A percentile compares a stretch with the other conserved stretches of the same genome.
Evolutionary conservation across 306 rosid species (phyloP).

Genomic region (Glycyrrhiza uralensis): DNA sequence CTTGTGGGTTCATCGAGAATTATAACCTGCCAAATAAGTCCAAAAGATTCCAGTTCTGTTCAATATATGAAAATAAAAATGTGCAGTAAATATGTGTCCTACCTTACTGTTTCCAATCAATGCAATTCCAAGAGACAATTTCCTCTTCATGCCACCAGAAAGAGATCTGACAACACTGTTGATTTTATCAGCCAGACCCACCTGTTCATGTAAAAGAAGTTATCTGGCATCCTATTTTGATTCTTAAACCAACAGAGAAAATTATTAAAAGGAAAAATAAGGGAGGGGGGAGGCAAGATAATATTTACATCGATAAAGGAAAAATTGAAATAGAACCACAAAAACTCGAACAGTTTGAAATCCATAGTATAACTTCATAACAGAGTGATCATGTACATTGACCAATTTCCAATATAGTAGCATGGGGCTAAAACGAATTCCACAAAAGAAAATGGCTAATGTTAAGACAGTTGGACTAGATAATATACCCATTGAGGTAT

Average conservation of each 20-base stretch:
- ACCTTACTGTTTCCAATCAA: constrained; percentile 95
- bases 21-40: constrained; percentile 63
- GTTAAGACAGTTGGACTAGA: no score
- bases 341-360: background rate
- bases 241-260: background rate
- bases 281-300: background rate
- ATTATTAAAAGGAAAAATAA: background rate
- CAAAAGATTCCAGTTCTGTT: constrained; percentile 12
- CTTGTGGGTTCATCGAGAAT: constrained; percentile 97
- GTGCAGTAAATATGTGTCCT: constrained; percentile 16
- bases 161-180: constrained; percentile 70
- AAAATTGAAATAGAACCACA: background rate
- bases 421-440: background rate
- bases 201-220: constrained; percentile 52
- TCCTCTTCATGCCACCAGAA: constrained; percentile 99
- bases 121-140: constrained; percentile 95
- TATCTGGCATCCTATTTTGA: constrained; percentile 21
- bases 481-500: no score
- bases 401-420: background rate
- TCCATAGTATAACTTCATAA: background rate
- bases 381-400: background rate
- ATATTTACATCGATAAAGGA: background rate
- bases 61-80: constrained; percentile 1
- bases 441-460: background rate
- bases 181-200: constrained; percentile 90